A percentile compares a stretch with the other conserved stretches of the same genome.
These are phyloP conservation scores for Vanderwaltozyma yarrowii DNA, from an alignment of 805 yeast genomes.

Conservation along the genomic window DNA sequence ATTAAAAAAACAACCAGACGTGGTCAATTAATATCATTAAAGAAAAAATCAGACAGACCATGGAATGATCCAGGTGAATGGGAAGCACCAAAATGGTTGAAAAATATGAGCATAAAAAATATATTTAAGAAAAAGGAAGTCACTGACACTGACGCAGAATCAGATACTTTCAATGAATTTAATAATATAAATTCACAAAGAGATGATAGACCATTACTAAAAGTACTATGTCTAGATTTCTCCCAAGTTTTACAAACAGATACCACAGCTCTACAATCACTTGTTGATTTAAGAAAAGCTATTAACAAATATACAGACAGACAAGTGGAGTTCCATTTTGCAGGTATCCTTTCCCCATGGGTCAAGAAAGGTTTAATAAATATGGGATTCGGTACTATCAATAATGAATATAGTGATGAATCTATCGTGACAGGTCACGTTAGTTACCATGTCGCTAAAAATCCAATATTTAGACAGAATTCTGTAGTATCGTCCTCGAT, in stretches of 20 bases:
- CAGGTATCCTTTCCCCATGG: slow-evolving; percentile 83
- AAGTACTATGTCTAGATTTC: slow-evolving; percentile 72
- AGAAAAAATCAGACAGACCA: slow-evolving; percentile 49
- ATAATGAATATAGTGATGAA: slow-evolving; percentile 29
- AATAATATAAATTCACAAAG: not conserved
- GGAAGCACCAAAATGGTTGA: slow-evolving; percentile 31
- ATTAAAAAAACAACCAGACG: slow-evolving; percentile 52
- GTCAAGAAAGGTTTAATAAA: slow-evolving; percentile 63
- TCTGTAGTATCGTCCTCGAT: not conserved
- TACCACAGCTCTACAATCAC: slow-evolving; percentile 66
- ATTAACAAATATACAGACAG: slow-evolving; percentile 65
- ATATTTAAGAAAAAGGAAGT: not conserved
- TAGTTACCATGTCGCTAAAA: slow-evolving; percentile 23
- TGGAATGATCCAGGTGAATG: slow-evolving; percentile 80
- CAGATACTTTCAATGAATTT: not conserved
- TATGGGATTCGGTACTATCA: slow-evolving; percentile 65
- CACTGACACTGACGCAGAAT: not conserved
- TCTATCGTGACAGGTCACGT: slow-evolving; percentile 26
- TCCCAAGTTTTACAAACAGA: slow-evolving; percentile 67
- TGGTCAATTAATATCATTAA: slow-evolving; percentile 35
- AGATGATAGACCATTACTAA: slow-evolving; percentile 58
- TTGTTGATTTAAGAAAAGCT: slow-evolving; percentile 67
- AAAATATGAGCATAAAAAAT: slow-evolving; percentile 7
- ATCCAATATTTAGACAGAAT: slow-evolving; percentile 5
- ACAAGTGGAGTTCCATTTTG: slow-evolving; percentile 83